Percentiles rank a stretch among this genome's conserved stretches.
phyloP scores from a whole-genome alignment of 768 basidiomycete species.

The Cystoderma amianthinum region DNA sequence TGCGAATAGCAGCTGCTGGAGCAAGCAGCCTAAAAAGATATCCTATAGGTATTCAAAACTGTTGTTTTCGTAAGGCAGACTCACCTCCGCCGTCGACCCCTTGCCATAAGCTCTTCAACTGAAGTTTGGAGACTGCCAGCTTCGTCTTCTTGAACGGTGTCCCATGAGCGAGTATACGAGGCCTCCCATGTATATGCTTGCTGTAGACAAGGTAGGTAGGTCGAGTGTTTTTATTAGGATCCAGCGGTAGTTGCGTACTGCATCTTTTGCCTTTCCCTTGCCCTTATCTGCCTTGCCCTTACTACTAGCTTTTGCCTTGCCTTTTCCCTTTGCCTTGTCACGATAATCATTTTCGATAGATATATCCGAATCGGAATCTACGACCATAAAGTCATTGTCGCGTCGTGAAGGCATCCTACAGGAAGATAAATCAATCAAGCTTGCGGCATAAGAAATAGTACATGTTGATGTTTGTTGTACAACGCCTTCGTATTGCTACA shows the following conservation, averaged over 20 bases:
- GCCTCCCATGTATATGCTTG: slow-evolving; percentile 96
- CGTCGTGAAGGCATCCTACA: slow-evolving; percentile 25
- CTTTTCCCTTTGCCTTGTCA: slow-evolving; percentile 35
- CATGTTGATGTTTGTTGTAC: neutral
- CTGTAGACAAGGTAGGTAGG: slow-evolving; percentile 22
- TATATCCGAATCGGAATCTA: slow-evolving; percentile 70
- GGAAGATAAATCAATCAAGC: too few relatives aligned
- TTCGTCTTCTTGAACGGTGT: slow-evolving; percentile 95
- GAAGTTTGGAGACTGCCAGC: slow-evolving; percentile 84
- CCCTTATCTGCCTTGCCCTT: slow-evolving; percentile 50
- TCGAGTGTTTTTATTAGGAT: slow-evolving; percentile 2
- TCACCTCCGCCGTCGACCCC: slow-evolving; percentile 78
- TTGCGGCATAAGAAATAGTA: too few relatives aligned
- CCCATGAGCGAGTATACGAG: slow-evolving; percentile 92
- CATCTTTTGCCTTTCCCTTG: slow-evolving; percentile 49
- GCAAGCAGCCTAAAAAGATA: slow-evolving; percentile 67
- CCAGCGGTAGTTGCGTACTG: slow-evolving; percentile 15
- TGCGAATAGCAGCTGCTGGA: slow-evolving; percentile 81
- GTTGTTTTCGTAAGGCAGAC: too few relatives aligned
- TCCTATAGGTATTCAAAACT: too few relatives aligned
- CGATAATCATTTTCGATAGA: slow-evolving; percentile 50
- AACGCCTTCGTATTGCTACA: neutral
- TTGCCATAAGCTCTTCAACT: slow-evolving; percentile 84
- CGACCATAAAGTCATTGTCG: slow-evolving; percentile 40
- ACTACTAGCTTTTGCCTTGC: slow-evolving; percentile 46